Conservation (phyloP, 768 basidiomycete species). For the Pleurotus sapidus region DNA sequence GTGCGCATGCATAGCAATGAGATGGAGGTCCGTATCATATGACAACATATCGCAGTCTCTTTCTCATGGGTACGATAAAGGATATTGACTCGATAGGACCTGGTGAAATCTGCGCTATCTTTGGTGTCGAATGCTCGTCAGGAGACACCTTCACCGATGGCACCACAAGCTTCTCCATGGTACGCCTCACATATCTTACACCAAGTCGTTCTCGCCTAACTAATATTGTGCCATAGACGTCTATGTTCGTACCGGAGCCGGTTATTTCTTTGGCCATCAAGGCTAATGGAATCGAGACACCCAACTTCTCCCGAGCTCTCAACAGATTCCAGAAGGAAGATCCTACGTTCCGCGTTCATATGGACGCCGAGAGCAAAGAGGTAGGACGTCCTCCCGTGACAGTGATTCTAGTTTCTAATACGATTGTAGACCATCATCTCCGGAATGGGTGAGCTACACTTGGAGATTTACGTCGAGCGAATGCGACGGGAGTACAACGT, state of each 20-base stretch:
- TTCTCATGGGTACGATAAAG: conserved; percentile 29
- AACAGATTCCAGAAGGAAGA: conserved; percentile 99
- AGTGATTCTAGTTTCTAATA: not conserved
- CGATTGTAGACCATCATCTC: conserved; percentile 87
- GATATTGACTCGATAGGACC: conserved; percentile 93
- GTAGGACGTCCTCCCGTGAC: conserved; percentile 32
- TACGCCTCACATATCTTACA: conserved; percentile 26
- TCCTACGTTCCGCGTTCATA: conserved; percentile 96
- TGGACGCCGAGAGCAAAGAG: conserved; percentile 94
- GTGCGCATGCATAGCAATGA: conserved; percentile 99
- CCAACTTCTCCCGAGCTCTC: conserved; percentile 94
- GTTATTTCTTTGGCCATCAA: conserved; percentile 96
- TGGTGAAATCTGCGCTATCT: conserved; percentile 99
- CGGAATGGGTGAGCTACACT: conserved; percentile 98
- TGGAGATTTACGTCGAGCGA: conserved; percentile 98
- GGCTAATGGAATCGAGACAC: conserved; percentile 87
- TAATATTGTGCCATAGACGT: conserved; percentile 56
- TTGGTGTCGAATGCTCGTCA: conserved; percentile 96
- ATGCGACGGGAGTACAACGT: conserved; percentile 98
- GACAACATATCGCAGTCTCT: not conserved
- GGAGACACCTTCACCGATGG: conserved; percentile 98
- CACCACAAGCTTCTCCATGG: conserved; percentile 89
- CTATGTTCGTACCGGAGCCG: conserved; percentile 98
- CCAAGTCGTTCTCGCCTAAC: not conserved
- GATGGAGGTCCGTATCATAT: conserved; percentile 77